Conservation (phyloP, 2,329 filamentous ascomycete genomes). For the Didymella lethalis region DNA sequence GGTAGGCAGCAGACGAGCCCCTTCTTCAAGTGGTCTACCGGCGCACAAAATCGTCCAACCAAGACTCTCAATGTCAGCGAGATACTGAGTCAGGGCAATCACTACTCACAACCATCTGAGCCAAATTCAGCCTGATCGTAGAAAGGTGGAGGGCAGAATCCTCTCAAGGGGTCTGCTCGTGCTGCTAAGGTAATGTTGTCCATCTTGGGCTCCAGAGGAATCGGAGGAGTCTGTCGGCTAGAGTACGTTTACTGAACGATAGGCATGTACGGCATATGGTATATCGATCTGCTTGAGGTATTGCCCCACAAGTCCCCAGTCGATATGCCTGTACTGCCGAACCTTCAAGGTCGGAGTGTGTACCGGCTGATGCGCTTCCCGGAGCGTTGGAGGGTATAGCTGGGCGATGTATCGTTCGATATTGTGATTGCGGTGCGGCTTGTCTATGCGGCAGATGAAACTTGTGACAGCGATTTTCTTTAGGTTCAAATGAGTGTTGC, state of each 20-base stretch:
- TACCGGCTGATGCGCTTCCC: conserved; percentile 22
- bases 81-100: conserved; percentile 6
- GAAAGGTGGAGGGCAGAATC: conserved; percentile 73
- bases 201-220: conserved; percentile 29
- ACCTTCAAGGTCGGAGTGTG: conserved; percentile 1
- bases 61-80: conserved; percentile 56
- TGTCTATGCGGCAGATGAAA: conserved; percentile 42
- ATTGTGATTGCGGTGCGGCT: conserved; percentile 29
- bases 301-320: background rate
- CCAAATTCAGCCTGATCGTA: conserved; percentile 69
- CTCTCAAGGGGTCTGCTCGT: conserved; percentile 47
- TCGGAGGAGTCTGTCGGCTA: conserved; percentile 6
- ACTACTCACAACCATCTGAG: conserved; percentile 70
- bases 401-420: conserved; percentile 21
- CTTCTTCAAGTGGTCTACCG: conserved; percentile 52
- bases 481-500: conserved; percentile 31
- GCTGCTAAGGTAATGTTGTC: conserved; percentile 39
- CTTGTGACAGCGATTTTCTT: conserved; percentile 22
- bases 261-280: conserved; percentile 35
- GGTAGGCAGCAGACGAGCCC: conserved; percentile 81
- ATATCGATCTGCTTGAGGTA: background rate
- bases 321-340: background rate
- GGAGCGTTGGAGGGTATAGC: conserved; percentile 19
- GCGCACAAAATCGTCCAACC: conserved; percentile 65
- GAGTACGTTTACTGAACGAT: conserved; percentile 25